Base-by-base conservation (phyloP, 371 early-diverging fungal genomes). In the Mucor sp. region DNA sequence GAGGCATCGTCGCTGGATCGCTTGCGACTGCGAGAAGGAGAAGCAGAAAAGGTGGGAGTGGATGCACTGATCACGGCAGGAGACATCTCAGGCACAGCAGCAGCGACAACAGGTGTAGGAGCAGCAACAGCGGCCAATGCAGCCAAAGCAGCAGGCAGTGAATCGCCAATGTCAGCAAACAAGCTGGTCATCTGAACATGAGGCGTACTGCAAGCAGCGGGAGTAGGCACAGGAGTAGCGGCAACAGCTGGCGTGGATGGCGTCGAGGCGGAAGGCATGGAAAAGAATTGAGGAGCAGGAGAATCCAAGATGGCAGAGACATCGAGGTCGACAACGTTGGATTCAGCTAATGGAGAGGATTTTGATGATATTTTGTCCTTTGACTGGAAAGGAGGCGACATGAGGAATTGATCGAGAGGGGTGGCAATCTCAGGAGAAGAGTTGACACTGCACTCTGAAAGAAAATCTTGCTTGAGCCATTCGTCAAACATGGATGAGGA, bases 371-470 rank as follows among this genome's bases (percentile, higher is more conserved):
- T 11, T 37, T 62, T 65, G 7, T 70, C 70, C 48, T 70, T 70
- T 5, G 62, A 14, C 41, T 63, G 57, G 28, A 67, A 74, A 19
- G 73, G 73, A 61, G 74, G 74, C 21, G 74, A 74, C 62, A 56
- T 69, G 21, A 74, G 66, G 55, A 70, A 74, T 50, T 64, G 65
- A 62, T 74, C 74, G 19, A 70, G 57, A 35, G 74, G 74, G 32
- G 74, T 74, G 33, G 65, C 62, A 35, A 74, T 74, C 27, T 70
- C 74, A 53, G 74, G 74, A 41, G 70, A 67, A 25, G 74, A 74
- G 33, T 69, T 63, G 37, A 47, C 57, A 50, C 72, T 72, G 33
- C 48, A 65, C 55, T 69, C 70, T 6, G 74, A 67, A 33, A 70
- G 48, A n/a, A 70, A 67, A n/a, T 69, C 70, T 56, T 70, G 67